These are phyloP conservation scores for Kwoniella bestiolae DNA, from an alignment of 768 basidiomycete species.

Conservation along the genomic window DNA sequence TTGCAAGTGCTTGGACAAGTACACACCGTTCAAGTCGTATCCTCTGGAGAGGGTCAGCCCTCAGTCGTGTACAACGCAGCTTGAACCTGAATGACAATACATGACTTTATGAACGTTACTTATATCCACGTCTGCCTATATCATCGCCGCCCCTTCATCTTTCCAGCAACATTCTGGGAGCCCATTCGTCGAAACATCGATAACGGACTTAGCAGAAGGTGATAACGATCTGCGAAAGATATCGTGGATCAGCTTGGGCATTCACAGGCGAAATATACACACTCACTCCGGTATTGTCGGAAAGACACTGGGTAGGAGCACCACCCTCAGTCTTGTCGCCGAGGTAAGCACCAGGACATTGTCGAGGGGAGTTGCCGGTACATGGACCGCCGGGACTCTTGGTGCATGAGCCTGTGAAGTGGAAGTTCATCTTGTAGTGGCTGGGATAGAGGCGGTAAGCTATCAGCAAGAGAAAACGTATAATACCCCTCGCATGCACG, in stretches of 20 bases:
- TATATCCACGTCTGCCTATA: background rate
- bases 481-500: too few species aligned
- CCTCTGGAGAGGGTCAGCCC: too few species aligned
- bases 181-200: too few species aligned
- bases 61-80: background rate
- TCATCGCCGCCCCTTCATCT: background rate
- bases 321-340: conserved; percentile 1
- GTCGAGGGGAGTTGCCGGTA: background rate
- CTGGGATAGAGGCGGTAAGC: too few species aligned
- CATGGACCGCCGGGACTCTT: background rate
- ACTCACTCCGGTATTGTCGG: conserved; percentile 8
- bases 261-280: background rate
- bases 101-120: too few species aligned
- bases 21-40: too few species aligned
- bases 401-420: background rate
- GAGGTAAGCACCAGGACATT: conserved; percentile 11
- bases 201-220: conserved; percentile 3
- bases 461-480: too few species aligned
- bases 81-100: too few species aligned
- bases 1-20: too few species aligned
- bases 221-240: background rate
- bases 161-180: background rate
- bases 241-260: background rate
- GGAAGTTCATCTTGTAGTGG: conserved; percentile 11
- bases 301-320: conserved; percentile 10